phyloP scores from a whole-genome alignment of 2,329 filamentous ascomycete species.

The Zasmidium citrigriseum region DNA sequence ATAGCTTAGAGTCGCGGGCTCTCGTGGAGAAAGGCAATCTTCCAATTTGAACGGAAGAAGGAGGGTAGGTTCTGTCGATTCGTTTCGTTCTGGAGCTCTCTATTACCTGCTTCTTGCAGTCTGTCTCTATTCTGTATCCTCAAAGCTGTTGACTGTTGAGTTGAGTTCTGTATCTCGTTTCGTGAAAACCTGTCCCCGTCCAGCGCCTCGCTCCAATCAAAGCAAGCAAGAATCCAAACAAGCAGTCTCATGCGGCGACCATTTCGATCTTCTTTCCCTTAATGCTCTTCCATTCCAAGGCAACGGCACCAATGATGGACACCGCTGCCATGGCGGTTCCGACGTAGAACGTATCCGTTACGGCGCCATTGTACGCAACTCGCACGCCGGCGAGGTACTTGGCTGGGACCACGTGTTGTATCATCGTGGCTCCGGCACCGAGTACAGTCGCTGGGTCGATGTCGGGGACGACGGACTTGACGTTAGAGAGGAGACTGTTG shows the following conservation, averaged over 20 bases:
- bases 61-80: too few species aligned
- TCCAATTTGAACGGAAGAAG: too few species aligned
- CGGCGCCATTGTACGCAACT: slow-evolving; percentile 63
- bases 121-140: slow-evolving; percentile 1
- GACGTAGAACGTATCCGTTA: slow-evolving; percentile 63
- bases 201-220: neutral
- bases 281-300: slow-evolving; percentile 67
- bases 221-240: neutral
- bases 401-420: slow-evolving; percentile 55
- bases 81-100: too few species aligned
- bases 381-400: slow-evolving; percentile 57
- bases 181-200: neutral
- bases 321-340: slow-evolving; percentile 56
- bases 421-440: slow-evolving; percentile 57
- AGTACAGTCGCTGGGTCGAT: slow-evolving; percentile 47
- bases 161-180: neutral
- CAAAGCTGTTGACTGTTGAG: neutral
- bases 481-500: slow-evolving; percentile 48
- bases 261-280: slow-evolving; percentile 53
- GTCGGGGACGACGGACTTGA: slow-evolving; percentile 40
- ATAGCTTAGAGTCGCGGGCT: too few species aligned
- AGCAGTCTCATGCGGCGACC: slow-evolving; percentile 27
- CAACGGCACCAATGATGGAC: slow-evolving; percentile 55
- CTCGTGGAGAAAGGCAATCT: too few species aligned
- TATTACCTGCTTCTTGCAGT: neutral